Evolutionary conservation across 441 rosid genomes (phyloP).

Genomic region (Populus hybrid): DNA sequence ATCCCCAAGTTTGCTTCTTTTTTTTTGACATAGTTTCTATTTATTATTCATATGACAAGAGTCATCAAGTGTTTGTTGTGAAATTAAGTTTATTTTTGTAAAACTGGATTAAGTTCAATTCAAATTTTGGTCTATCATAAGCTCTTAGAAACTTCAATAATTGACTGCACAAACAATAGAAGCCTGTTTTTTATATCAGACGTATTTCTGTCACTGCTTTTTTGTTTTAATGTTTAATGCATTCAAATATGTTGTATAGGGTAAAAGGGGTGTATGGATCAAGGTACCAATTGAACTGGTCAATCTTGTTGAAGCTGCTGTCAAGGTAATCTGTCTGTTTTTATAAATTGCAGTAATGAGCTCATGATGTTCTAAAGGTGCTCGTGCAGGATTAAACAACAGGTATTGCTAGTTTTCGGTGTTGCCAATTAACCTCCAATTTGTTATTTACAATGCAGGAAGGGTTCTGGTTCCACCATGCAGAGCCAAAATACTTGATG

Average conservation of each 20-base stretch:
- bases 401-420: background rate
- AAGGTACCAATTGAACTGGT: constrained; percentile 65
- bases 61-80: background rate
- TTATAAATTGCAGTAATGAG: background rate
- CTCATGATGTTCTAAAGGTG: background rate
- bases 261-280: constrained; percentile 87
- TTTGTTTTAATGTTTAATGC: background rate
- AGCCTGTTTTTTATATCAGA: background rate
- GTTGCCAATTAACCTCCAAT: background rate
- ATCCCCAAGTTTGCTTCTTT: background rate
- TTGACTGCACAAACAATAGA: background rate
- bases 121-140: background rate
- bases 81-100: background rate
- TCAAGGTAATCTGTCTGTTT: constrained; percentile 40
- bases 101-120: background rate
- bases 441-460: constrained; percentile 44
- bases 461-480: constrained; percentile 92
- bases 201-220: background rate
- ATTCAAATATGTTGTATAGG: constrained; percentile 36
- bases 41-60: background rate
- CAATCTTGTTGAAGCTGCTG: constrained; percentile 68
- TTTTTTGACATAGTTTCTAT: background rate
- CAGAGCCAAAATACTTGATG: constrained; percentile 81
- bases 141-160: background rate
- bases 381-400: background rate